Evolutionary conservation across 2,329 filamentous ascomycete species (phyloP).

Genomic region (Talaromyces pinophilus): DNA sequence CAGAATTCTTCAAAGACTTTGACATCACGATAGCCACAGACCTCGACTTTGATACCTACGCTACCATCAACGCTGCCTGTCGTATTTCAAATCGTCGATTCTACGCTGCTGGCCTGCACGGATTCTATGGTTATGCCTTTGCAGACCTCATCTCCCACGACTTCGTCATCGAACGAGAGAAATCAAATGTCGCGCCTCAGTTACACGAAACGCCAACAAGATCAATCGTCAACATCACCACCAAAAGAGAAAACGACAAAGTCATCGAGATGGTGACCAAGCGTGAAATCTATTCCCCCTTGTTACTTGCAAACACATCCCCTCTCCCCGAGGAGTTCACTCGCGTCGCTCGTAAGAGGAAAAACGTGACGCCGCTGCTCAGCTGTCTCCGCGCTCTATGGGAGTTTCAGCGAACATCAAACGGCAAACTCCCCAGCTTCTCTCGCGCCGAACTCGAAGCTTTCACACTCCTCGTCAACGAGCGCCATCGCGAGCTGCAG

Average conservation of each 20-base stretch:
- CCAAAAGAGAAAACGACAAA: conserved; percentile 70
- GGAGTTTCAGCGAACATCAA: conserved; percentile 71
- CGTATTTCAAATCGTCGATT: conserved; percentile 77
- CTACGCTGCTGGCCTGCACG: conserved; percentile 84
- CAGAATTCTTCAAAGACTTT: conserved; percentile 75
- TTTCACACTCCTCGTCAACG: conserved; percentile 76
- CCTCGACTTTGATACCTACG: conserved; percentile 71
- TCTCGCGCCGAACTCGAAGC: conserved; percentile 65
- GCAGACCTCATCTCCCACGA: conserved; percentile 88
- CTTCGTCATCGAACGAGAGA: conserved; percentile 82
- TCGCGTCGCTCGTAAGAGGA: conserved; percentile 66
- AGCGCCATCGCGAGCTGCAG: conserved; percentile 73
- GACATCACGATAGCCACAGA: conserved; percentile 90
- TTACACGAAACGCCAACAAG: conserved; percentile 77
- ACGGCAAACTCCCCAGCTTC: conserved; percentile 57
- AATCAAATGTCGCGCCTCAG: conserved; percentile 67
- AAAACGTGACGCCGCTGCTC: conserved; percentile 77
- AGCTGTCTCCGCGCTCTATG: conserved; percentile 87
- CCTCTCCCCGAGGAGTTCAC: conserved; percentile 70
- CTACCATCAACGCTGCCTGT: conserved; percentile 81
- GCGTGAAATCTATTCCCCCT: conserved; percentile 84
- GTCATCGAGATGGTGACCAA: conserved; percentile 85
- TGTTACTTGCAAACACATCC: conserved; percentile 80
- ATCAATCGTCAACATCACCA: conserved; percentile 69
- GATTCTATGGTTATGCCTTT: conserved; percentile 93